phyloP scores from a whole-genome alignment of 1,284 basidiomycete genomes.

The Fomes fomentarius region DNA sequence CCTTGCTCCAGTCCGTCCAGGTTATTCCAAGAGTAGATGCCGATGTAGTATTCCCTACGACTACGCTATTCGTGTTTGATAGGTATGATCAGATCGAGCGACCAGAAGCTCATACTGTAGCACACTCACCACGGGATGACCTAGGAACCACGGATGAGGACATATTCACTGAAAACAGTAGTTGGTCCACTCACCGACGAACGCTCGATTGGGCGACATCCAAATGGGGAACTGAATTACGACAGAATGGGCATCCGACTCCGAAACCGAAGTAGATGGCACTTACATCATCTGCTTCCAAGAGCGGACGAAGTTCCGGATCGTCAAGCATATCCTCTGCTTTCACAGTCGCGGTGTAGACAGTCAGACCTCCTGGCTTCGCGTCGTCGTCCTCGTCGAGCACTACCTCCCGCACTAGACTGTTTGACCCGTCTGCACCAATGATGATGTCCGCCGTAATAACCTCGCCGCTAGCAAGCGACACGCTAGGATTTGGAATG shows the following conservation, averaged over 20 bases:
- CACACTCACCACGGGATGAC: slow-evolving; percentile 30
- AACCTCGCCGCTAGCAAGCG: slow-evolving; percentile 39
- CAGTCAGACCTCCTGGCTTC: slow-evolving; percentile 18
- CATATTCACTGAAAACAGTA: neutral
- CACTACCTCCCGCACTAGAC: slow-evolving; percentile 34
- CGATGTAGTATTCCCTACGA: slow-evolving; percentile 27
- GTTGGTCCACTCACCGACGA: slow-evolving; percentile 24
- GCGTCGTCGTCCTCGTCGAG: slow-evolving; percentile 22
- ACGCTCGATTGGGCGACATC: slow-evolving; percentile 27
- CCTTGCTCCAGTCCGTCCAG: slow-evolving; percentile 17
- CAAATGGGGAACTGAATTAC: slow-evolving; percentile 31
- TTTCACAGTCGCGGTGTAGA: slow-evolving; percentile 25
- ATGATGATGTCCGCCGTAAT: slow-evolving; percentile 43
- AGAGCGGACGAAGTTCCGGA: slow-evolving; percentile 19
- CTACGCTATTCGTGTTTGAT: too few species aligned
- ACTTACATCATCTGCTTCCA: slow-evolving; percentile 22
- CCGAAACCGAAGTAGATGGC: too few species aligned
- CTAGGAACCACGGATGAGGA: slow-evolving; percentile 16
- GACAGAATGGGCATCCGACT: too few species aligned
- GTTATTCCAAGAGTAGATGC: slow-evolving; percentile 25
- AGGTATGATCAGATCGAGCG: too few species aligned
- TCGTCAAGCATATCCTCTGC: slow-evolving; percentile 27
- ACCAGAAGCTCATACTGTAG: too few species aligned
- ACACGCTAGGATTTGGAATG: slow-evolving; percentile 33
- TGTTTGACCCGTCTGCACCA: slow-evolving; percentile 44